phyloP scores from a whole-genome alignment of 2,329 filamentous ascomycete genomes.

The Pseudogymnoascus sp. region DNA sequence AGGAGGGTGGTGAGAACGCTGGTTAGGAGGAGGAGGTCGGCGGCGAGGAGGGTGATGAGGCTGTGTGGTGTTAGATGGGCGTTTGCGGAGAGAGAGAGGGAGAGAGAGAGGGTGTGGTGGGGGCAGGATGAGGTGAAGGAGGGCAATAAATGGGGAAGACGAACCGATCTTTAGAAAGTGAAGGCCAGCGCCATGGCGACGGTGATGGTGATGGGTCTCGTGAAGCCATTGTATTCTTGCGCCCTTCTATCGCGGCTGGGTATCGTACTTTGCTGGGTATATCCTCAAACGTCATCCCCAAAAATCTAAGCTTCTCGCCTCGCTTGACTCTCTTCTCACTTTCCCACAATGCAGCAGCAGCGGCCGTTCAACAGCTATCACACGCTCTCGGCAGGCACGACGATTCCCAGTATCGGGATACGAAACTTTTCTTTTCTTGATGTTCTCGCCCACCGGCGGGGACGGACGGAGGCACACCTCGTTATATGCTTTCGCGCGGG shows the following conservation, averaged over 20 bases:
- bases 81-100: background rate
- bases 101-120: no score
- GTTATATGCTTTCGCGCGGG: background rate
- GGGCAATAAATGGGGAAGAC: background rate
- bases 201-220: background rate
- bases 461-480: background rate
- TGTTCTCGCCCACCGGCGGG: background rate
- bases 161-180: background rate
- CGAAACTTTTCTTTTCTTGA: background rate
- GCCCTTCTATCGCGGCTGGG: background rate
- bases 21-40: conserved; percentile 22
- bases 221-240: background rate
- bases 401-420: no score
- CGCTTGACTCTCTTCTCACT: background rate
- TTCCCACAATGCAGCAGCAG: background rate
- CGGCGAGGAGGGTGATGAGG: conserved; percentile 19
- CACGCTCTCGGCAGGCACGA: background rate
- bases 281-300: background rate
- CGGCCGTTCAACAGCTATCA: background rate
- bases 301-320: background rate
- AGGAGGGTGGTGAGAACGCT: conserved; percentile 25
- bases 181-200: background rate
- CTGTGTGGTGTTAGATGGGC: background rate
- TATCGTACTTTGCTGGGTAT: background rate
- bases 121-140: background rate